These are phyloP conservation scores for Sporothrix mexicana DNA, from an alignment of 2,329 filamentous ascomycete species.

Conservation along the genomic window DNA sequence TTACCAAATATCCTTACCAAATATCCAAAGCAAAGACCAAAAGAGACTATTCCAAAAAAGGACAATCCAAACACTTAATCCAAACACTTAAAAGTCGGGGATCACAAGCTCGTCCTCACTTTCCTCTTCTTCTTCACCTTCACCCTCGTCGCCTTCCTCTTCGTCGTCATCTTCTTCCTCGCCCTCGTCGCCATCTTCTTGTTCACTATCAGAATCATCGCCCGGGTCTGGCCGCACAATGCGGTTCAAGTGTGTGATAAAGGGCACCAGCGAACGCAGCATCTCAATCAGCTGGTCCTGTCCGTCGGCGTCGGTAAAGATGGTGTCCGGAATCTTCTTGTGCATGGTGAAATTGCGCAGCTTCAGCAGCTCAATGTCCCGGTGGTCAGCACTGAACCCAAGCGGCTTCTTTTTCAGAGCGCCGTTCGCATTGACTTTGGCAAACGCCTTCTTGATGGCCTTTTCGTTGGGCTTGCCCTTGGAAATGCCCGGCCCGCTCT, in stretches of 20 bases:
- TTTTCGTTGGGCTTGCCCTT: slow-evolving; percentile 52
- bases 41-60: not conserved
- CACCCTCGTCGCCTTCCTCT: not conserved
- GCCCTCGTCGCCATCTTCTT: slow-evolving; percentile 49
- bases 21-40: not conserved
- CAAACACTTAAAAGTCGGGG: not conserved
- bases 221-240: slow-evolving; percentile 73
- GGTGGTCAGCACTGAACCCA: slow-evolving; percentile 76
- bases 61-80: not conserved
- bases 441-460: slow-evolving; percentile 63
- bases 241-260: slow-evolving; percentile 76
- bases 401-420: slow-evolving; percentile 87
- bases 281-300: slow-evolving; percentile 69
- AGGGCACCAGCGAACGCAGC: slow-evolving; percentile 73
- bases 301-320: slow-evolving; percentile 66
- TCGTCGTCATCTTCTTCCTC: slow-evolving; percentile 24
- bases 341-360: slow-evolving; percentile 79
- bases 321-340: slow-evolving; percentile 67
- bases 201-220: slow-evolving; percentile 57
- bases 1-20: too few species aligned
- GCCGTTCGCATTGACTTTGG: slow-evolving; percentile 69
- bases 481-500: slow-evolving; percentile 57
- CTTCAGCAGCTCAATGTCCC: slow-evolving; percentile 80
- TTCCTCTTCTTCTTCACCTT: not conserved
- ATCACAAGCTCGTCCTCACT: not conserved